Conservation (phyloP, 345 rosid species). For the Salix brachista region DNA sequence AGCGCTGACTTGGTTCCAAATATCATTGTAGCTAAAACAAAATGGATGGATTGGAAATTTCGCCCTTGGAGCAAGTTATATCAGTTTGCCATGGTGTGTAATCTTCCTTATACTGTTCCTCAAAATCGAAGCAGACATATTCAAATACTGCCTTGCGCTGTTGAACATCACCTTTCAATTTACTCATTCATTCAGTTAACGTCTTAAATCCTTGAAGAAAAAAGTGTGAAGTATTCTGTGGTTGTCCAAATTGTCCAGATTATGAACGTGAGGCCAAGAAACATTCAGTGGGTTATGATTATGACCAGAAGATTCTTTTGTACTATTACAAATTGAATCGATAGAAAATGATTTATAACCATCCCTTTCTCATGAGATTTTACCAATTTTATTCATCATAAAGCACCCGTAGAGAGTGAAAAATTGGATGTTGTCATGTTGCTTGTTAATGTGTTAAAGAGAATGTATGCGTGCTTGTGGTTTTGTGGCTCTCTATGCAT, state of each 20-base stretch:
- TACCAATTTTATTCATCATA: neutral
- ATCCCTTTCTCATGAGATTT: neutral
- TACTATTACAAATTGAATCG: neutral
- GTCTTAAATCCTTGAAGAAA: neutral
- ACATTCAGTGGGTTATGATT: neutral
- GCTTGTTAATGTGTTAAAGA: neutral
- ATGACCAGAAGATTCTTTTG: neutral
- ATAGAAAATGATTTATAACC: neutral
- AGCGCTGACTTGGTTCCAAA: constrained; percentile 16
- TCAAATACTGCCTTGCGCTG: neutral
- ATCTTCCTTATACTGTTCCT: constrained; percentile 8
- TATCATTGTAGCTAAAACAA: constrained; percentile 76
- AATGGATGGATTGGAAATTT: constrained; percentile 98
- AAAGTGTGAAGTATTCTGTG: neutral
- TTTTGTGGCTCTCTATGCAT: neutral
- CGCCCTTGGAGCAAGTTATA: constrained; percentile 94
- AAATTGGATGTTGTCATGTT: neutral
- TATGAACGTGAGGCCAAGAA: neutral
- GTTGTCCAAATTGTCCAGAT: neutral
- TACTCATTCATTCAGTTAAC: neutral
- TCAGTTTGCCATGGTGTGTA: constrained; percentile 87
- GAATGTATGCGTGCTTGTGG: neutral
- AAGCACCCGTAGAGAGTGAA: neutral
- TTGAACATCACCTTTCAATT: neutral
- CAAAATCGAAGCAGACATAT: neutral